These are phyloP conservation scores for Aspergillus tanneri DNA, from an alignment of 2,329 filamentous ascomycete species.

Conservation along the genomic window DNA sequence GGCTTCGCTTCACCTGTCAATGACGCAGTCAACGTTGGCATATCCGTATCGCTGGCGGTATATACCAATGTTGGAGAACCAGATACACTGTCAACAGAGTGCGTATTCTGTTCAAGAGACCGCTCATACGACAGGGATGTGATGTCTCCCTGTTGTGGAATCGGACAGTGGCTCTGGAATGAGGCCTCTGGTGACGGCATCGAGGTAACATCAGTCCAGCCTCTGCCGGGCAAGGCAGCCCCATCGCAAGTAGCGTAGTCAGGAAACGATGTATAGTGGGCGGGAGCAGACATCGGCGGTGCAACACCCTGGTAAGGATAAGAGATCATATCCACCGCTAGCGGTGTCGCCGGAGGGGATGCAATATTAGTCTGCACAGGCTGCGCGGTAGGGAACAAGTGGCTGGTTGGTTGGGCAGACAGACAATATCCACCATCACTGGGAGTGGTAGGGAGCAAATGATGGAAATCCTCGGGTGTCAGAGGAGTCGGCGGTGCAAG, in stretches of 20 bases:
- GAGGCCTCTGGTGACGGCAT: conserved; percentile 43
- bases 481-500: conserved; percentile 46
- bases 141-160: conserved; percentile 36
- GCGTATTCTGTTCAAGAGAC: conserved; percentile 30
- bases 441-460: conserved; percentile 42
- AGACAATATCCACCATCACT: conserved; percentile 41
- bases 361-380: conserved; percentile 43
- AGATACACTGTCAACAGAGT: conserved; percentile 31
- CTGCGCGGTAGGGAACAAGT: conserved; percentile 40
- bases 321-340: conserved; percentile 39
- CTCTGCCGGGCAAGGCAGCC: conserved; percentile 40
- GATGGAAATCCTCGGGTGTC: conserved; percentile 44
- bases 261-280: conserved; percentile 44
- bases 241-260: conserved; percentile 42
- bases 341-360: conserved; percentile 47
- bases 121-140: conserved; percentile 41
- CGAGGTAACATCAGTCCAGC: conserved; percentile 42
- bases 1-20: conserved; percentile 33
- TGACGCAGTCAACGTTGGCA: conserved; percentile 24
- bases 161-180: conserved; percentile 35
- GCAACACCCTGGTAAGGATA: conserved; percentile 39
- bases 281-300: conserved; percentile 45
- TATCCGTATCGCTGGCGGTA: conserved; percentile 32
- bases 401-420: conserved; percentile 32
- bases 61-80: conserved; percentile 35